Base-by-base conservation (phyloP, 2,329 filamentous ascomycete genomes). In the Xylariomycetidae sp. region DNA sequence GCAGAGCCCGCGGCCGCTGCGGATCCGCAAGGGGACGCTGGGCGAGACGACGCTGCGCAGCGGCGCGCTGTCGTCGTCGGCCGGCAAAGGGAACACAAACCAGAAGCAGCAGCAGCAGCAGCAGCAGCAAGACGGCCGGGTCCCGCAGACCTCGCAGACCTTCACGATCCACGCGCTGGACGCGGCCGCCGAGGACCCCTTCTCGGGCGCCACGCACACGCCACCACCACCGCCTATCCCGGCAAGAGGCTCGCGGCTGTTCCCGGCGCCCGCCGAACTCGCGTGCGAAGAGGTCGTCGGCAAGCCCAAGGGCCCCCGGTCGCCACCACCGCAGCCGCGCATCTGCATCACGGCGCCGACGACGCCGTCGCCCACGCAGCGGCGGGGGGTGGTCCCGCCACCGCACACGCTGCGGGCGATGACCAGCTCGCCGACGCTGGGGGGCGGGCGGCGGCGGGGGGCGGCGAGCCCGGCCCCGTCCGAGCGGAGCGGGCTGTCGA, bases 211-310 rank as follows among this genome's bases (percentile, higher is more conserved):
- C 3, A 40, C 45, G 6, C n/a, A n/a, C n/a, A n/a, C n/a, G n/a
- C n/a, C n/a, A n/a, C 38, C 47, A 6, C 29, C 37, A n/a, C 36
- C 31, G 10, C 24, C 20, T 7, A 37, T 39, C 10, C 42, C 45
- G 2, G 31, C 45, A 9, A 48, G 49, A n/a, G 34, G 54, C 5
- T 57, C 52, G 0, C 43, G 49, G 12, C 26, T 56, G 2, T 55
- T 54, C 38, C 48, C 47, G 2, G 15, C 53, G 1, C 52, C 52
- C 6, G 39, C 27, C 6, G 41, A 49, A 19, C 28, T 35, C 8
- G 29, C 44, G 9, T 22, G 32, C 27, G 10, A 29, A 8, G 12
- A 12, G 8, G 12, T 8, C 12, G 22, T 25, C 19, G 12, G 22
- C 32, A 18, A 14, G 20, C 6, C 30, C 20, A 26, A 14, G 13